Percentiles rank a stretch among this genome's conserved stretches.
These are phyloP conservation scores for Ophiostoma novo-ulmi DNA, from an alignment of 2,329 filamentous ascomycete genomes.

Conservation along the genomic window DNA sequence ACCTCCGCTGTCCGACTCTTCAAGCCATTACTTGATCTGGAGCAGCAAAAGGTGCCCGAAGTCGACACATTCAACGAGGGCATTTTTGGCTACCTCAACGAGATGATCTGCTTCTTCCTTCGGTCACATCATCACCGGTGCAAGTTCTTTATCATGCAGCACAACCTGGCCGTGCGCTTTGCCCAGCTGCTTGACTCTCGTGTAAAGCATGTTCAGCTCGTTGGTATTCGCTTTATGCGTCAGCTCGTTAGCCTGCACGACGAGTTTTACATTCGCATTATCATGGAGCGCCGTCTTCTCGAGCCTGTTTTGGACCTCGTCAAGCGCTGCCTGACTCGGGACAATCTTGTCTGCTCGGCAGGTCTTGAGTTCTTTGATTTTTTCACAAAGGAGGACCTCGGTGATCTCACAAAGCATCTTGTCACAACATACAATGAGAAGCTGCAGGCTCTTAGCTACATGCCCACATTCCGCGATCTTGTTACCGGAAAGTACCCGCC, in stretches of 20 bases:
- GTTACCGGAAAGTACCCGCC: constrained; percentile 38
- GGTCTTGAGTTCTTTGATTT: constrained; percentile 92
- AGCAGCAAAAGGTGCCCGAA: constrained; percentile 61
- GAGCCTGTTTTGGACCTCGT: constrained; percentile 81
- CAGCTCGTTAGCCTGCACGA: constrained; percentile 80
- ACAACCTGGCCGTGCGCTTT: constrained; percentile 73
- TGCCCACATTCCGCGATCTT: constrained; percentile 76
- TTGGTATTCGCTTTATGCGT: constrained; percentile 89
- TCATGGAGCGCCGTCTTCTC: constrained; percentile 75
- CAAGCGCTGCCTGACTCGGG: constrained; percentile 77
- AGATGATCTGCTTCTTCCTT: constrained; percentile 90
- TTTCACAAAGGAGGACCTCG: constrained; percentile 75
- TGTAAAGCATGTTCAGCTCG: constrained; percentile 89
- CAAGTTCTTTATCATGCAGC: constrained; percentile 78
- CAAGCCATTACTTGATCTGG: constrained; percentile 75
- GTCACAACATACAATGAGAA: constrained; percentile 79
- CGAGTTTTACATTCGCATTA: constrained; percentile 82
- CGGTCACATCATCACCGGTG: constrained; percentile 80
- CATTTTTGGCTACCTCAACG: constrained; percentile 85
- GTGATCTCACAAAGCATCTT: constrained; percentile 74
- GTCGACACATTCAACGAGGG: constrained; percentile 79
- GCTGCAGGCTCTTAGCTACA: constrained; percentile 68
- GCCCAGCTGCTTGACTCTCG: constrained; percentile 74
- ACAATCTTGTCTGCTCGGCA: constrained; percentile 90
- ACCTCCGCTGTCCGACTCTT: constrained; percentile 80